Evolutionary conservation across 2,329 filamentous ascomycete genomes (phyloP).

Genomic region (Pyrenophora seminiperda): DNA sequence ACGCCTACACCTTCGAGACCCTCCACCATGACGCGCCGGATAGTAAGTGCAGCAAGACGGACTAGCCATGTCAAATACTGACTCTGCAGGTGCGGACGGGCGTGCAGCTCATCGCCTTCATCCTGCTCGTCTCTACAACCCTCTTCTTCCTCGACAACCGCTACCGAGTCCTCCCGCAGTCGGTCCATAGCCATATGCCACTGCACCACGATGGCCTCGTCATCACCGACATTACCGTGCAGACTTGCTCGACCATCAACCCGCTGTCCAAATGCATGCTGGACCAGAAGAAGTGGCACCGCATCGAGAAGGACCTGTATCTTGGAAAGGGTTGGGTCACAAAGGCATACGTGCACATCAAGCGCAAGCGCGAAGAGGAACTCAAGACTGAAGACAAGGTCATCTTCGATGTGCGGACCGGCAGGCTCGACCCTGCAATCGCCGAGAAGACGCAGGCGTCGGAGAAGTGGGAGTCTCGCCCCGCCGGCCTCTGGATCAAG

Average conservation of each 20-base stretch:
- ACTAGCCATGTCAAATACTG: constrained; percentile 12
- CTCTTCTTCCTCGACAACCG: constrained; percentile 85
- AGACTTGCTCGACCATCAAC: constrained; percentile 76
- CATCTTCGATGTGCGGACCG: constrained; percentile 77
- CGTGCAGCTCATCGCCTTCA: constrained; percentile 73
- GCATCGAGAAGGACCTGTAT: constrained; percentile 87
- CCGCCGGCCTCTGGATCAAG: constrained; percentile 81
- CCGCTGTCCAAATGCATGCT: constrained; percentile 76
- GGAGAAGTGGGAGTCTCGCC: constrained; percentile 77
- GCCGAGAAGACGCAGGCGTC: constrained; percentile 61
- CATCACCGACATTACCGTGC: constrained; percentile 82
- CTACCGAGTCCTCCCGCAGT: constrained; percentile 82
- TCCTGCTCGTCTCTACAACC: constrained; percentile 67
- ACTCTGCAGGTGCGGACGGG: constrained; percentile 61
- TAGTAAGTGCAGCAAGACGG: constrained; percentile 32
- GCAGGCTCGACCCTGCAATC: constrained; percentile 69
- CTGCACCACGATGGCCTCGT: constrained; percentile 79
- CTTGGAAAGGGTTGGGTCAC: constrained; percentile 74
- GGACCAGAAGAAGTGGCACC: constrained; percentile 75
- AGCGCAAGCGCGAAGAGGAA: constrained; percentile 85
- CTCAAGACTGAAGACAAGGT: constrained; percentile 75
- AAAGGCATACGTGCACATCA: constrained; percentile 80
- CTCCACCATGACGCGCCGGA: constrained; percentile 48
- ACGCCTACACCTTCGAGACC: constrained; percentile 16
- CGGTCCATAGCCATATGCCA: constrained; percentile 85